Percentiles rank a stretch among this genome's conserved stretches.
Evolutionary conservation across 192 early-diverging fungal species (phyloP).

Genomic region (Coemansia erecta): DNA sequence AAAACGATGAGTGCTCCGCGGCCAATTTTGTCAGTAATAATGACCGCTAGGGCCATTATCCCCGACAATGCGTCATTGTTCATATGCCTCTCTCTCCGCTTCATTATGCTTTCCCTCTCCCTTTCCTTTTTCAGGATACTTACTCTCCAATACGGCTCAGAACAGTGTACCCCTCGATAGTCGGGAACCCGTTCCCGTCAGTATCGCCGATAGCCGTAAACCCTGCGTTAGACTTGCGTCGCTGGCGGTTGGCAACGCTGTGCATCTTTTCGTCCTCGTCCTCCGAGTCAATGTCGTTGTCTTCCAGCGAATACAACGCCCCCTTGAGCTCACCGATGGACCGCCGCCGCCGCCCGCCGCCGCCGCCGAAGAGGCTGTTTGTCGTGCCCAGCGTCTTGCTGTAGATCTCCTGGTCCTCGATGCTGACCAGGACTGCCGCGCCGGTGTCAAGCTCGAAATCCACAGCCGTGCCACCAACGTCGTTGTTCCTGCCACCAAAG

Average conservation of each 20-base stretch:
- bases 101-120: background rate
- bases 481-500: conserved; percentile 4
- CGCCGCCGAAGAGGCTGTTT: conserved; percentile 9
- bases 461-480: background rate
- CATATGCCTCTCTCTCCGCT: too few species aligned
- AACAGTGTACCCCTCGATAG: conserved; percentile 51
- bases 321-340: conserved; percentile 37
- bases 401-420: conserved; percentile 18
- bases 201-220: conserved; percentile 19
- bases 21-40: too few species aligned
- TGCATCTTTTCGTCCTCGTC: conserved; percentile 2
- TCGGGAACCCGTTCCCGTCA: conserved; percentile 33
- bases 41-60: too few species aligned
- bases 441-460: conserved; percentile 1
- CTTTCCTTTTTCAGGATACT: conserved; percentile 5
- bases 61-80: too few species aligned
- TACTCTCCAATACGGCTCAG: conserved; percentile 45
- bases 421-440: conserved; percentile 9
- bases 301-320: conserved; percentile 24
- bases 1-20: too few species aligned
- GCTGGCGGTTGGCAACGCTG: conserved; percentile 8
- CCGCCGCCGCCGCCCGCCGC: conserved; percentile 28
- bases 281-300: conserved; percentile 32
- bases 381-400: conserved; percentile 21
- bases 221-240: conserved; percentile 45